Base-by-base conservation (phyloP, 768 basidiomycete genomes). In the Terana coerulea region DNA sequence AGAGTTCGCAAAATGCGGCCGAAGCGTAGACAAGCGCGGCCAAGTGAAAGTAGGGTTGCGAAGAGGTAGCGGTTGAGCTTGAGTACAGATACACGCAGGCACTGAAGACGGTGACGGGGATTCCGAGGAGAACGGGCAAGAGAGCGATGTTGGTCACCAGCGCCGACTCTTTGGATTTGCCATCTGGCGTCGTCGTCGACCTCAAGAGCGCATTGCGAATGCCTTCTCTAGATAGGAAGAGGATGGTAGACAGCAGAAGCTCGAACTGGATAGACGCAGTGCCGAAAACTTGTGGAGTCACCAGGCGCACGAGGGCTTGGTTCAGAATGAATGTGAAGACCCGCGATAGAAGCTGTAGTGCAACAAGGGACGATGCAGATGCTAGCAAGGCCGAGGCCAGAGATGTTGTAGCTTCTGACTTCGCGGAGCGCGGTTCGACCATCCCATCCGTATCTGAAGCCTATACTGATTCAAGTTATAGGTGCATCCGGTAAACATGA, bases 261-360 rank as follows among this genome's bases (percentile, higher is more conserved):
- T 98, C 97, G 67, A 98, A 93, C 61, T 97, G 95, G 55, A 99
- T 88, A 0, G 92, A 82, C 14, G 91, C 93, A 0, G 90, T 93
- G 9, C 95, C 88, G 64, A 91, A 95, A 12, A 86, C 87, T 29
- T 80, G 79, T 0, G 95, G 94, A 0, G 91, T 84, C 2, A 88
- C 85, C 25, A 94, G 75, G 0, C 92, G 84, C 34, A 98, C 75
- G 11, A 98, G 76, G 0, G 81, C 79, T 67, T 97, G 95, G 68
- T 98, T 98, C 22, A 99, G 76, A 4, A 75, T 64, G 66, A 97
- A 99, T 0, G 97, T 98, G 62, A 94, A 75, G 3, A 88, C 59
- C 0, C 97, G 80, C 46, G 94, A 90, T 50, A 87, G 73, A 28
- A 97, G 74, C 62, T 98, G 97, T 15, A 98, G 81, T 26, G 82